These are phyloP conservation scores for Clonostachys byssicola DNA, from an alignment of 2,329 filamentous ascomycete species.

Conservation along the genomic window DNA sequence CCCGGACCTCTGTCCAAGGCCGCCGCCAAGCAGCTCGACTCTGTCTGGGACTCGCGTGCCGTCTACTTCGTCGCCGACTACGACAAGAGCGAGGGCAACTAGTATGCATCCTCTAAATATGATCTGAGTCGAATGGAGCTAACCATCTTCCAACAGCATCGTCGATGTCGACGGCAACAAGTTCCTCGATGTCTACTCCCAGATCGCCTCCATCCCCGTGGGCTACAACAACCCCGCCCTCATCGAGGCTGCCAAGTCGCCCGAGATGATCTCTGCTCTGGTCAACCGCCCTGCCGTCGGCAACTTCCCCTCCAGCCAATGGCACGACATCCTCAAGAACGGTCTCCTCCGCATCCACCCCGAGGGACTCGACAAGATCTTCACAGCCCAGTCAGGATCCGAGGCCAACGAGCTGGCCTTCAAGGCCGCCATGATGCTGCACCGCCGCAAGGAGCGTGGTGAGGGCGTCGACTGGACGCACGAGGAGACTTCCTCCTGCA, in stretches of 20 bases:
- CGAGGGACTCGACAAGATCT: constrained; percentile 70
- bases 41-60: constrained; percentile 46
- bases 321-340: constrained; percentile 66
- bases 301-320: constrained; percentile 76
- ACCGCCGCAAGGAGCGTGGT: constrained; percentile 67
- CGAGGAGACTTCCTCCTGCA: constrained; percentile 62
- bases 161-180: constrained; percentile 45
- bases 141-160: constrained; percentile 28
- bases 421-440: constrained; percentile 85
- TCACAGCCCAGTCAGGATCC: constrained; percentile 74
- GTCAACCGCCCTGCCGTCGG: constrained; percentile 78
- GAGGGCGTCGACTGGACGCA: constrained; percentile 65
- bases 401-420: constrained; percentile 84
- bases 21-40: constrained; percentile 33
- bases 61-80: constrained; percentile 50
- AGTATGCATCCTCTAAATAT: constrained; percentile 16
- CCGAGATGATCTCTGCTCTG: constrained; percentile 68
- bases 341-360: constrained; percentile 71
- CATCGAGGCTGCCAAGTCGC: constrained; percentile 58
- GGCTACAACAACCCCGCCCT: constrained; percentile 77
- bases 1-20: constrained; percentile 33
- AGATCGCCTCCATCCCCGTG: constrained; percentile 80
- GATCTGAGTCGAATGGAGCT: background rate
- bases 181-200: constrained; percentile 59
- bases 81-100: constrained; percentile 46